Percentiles rank a stretch among this genome's conserved stretches.
These are phyloP conservation scores for Skeletonema tropicum DNA, from an alignment of 108 stramenopile species.

Conservation along the genomic window DNA sequence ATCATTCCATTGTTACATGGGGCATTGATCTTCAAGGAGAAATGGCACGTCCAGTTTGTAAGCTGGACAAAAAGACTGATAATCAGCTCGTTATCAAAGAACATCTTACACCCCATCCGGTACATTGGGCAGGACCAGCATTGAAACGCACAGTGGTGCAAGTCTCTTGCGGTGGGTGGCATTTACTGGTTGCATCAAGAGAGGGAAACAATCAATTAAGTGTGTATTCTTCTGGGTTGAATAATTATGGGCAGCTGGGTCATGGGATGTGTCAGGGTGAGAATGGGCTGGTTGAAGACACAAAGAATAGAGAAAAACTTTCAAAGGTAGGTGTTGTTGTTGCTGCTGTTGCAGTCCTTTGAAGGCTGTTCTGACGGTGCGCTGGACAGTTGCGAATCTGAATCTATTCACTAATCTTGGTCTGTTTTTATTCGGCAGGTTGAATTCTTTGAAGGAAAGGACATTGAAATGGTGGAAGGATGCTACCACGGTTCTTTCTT, in stretches of 20 bases:
- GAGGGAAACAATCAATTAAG: slow-evolving; percentile 28
- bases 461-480: slow-evolving; percentile 68
- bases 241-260: slow-evolving; percentile 93
- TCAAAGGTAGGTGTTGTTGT: slow-evolving; percentile 27
- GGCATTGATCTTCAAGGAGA: slow-evolving; percentile 54
- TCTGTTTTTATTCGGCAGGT: slow-evolving; percentile 49
- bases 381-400: background rate
- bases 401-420: background rate
- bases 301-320: slow-evolving; percentile 28
- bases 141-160: slow-evolving; percentile 43
- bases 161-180: slow-evolving; percentile 84
- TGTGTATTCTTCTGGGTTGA: slow-evolving; percentile 85
- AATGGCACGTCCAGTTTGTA: slow-evolving; percentile 31
- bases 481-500: slow-evolving; percentile 81
- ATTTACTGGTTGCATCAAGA: slow-evolving; percentile 79
- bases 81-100: slow-evolving; percentile 38
- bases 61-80: slow-evolving; percentile 26
- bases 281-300: slow-evolving; percentile 30
- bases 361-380: background rate
- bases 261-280: slow-evolving; percentile 39
- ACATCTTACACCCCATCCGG: slow-evolving; percentile 62
- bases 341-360: too few relatives aligned
- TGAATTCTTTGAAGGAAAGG: slow-evolving; percentile 50
- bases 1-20: slow-evolving; percentile 70
- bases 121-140: slow-evolving; percentile 28